These are phyloP conservation scores for Ceratocystis albifundus DNA, from an alignment of 2,329 filamentous ascomycete genomes.

Conservation along the genomic window DNA sequence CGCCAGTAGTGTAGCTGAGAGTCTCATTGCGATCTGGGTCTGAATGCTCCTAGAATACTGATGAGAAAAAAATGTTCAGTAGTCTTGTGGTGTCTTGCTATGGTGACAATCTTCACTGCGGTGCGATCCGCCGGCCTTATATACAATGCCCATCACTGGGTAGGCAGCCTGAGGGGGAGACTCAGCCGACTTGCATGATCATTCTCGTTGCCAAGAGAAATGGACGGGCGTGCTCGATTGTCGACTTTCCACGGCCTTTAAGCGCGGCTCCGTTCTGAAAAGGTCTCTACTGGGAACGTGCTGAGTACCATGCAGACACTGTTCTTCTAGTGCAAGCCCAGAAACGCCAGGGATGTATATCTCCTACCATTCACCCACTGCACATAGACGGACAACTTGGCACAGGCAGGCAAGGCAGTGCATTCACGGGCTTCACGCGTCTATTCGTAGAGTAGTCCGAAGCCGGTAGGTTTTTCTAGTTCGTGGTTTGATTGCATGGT, in stretches of 20 bases:
- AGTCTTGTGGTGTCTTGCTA: not conserved
- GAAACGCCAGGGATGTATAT: too few relatives aligned
- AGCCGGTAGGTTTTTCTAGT: too few relatives aligned
- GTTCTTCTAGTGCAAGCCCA: not conserved
- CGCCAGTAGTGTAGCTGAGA: not conserved
- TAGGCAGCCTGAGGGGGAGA: too few relatives aligned
- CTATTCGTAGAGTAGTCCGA: too few relatives aligned
- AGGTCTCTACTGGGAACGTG: not conserved
- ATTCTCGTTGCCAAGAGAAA: not conserved
- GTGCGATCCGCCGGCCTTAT: not conserved
- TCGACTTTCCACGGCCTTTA: not conserved
- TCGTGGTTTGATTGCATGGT: too few relatives aligned
- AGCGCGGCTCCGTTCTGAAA: not conserved
- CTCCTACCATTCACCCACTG: too few relatives aligned
- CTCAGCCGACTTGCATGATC: not conserved
- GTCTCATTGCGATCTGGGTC: not conserved
- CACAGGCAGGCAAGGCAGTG: too few relatives aligned
- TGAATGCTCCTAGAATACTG: too few relatives aligned
- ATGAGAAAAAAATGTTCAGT: not conserved
- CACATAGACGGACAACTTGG: too few relatives aligned
- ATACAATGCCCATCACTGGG: not conserved
- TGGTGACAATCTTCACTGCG: not conserved
- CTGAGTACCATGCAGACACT: not conserved
- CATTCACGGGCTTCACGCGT: too few relatives aligned
- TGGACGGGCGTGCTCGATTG: not conserved